phyloP scores from a whole-genome alignment of 1,284 basidiomycete species.

The Moesziomyces sp. region DNA sequence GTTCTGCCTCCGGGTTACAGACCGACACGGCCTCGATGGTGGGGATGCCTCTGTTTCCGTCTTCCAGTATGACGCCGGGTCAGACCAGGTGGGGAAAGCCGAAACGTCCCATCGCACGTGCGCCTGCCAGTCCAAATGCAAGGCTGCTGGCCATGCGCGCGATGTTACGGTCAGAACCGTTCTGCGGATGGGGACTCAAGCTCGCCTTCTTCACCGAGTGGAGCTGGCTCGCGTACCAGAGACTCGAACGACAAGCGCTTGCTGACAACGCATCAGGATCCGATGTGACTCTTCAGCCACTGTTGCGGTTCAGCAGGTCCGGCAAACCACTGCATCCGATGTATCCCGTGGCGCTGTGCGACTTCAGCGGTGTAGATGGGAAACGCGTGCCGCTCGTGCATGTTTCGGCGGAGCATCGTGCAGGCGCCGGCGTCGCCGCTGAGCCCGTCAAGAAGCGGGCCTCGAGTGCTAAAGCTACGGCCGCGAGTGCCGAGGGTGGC shows the following conservation, averaged over 20 bases:
- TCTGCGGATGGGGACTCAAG: conserved; percentile 60
- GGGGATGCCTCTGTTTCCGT: conserved; percentile 48
- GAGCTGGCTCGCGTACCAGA: conserved; percentile 44
- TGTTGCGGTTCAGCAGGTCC: conserved; percentile 26
- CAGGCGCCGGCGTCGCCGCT: conserved; percentile 24
- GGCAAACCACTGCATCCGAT: conserved; percentile 33
- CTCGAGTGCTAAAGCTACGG: conserved; percentile 10
- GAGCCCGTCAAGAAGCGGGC: conserved; percentile 24
- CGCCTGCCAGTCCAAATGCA: conserved; percentile 50
- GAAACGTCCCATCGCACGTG: conserved; percentile 19
- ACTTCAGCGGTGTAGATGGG: conserved; percentile 61
- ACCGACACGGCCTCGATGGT: conserved; percentile 7
- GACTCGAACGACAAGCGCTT: conserved; percentile 9
- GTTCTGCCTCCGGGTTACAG: background rate
- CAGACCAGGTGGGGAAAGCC: conserved; percentile 30
- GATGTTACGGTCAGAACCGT: conserved; percentile 61
- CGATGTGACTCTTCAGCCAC: background rate
- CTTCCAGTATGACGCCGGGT: conserved; percentile 33
- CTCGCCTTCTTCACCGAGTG: conserved; percentile 63
- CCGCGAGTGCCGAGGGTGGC: conserved; percentile 1
- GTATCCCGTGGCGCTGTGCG: conserved; percentile 47
- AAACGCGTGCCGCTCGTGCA: conserved; percentile 21
- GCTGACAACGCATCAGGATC: background rate
- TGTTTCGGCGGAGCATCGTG: conserved; percentile 18
- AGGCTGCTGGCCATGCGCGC: conserved; percentile 65